These are phyloP conservation scores for Carnegiea gigantea DNA, from an alignment of 179 eudicot species.

Conservation along the genomic window DNA sequence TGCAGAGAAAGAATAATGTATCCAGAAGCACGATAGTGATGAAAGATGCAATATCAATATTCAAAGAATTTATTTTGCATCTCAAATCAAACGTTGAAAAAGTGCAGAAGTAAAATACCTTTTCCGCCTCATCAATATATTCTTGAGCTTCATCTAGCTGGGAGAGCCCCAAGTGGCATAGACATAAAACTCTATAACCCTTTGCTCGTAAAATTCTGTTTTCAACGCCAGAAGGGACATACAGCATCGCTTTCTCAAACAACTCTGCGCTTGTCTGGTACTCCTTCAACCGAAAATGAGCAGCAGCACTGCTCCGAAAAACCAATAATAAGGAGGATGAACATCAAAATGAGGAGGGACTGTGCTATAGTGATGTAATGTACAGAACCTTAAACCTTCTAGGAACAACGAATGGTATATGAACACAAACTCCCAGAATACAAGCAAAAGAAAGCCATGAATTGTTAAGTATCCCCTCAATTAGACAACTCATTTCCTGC, in stretches of 20 bases:
- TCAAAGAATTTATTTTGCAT: neutral
- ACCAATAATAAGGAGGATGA: slow-evolving; percentile 10
- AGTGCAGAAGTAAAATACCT: slow-evolving; percentile 41
- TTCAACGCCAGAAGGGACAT: slow-evolving; percentile 69
- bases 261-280: slow-evolving; percentile 70
- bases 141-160: slow-evolving; percentile 94
- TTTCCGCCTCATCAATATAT: slow-evolving; percentile 89
- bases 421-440: neutral
- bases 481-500: neutral
- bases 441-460: neutral
- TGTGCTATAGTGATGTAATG: neutral
- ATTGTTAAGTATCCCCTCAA: neutral
- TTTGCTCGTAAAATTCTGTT: slow-evolving; percentile 77
- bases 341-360: neutral
- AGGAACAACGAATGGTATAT: slow-evolving; percentile 11
- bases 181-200: slow-evolving; percentile 84
- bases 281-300: slow-evolving; percentile 77
- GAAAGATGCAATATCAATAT: neutral
- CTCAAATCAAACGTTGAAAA: neutral
- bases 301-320: slow-evolving; percentile 65
- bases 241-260: slow-evolving; percentile 87
- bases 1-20: slow-evolving; percentile 40
- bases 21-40: slow-evolving; percentile 16
- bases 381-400: neutral
- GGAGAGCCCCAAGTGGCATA: slow-evolving; percentile 80